Conservation (phyloP, 306 rosid species). For the Pterocarpus santalinus region DNA sequence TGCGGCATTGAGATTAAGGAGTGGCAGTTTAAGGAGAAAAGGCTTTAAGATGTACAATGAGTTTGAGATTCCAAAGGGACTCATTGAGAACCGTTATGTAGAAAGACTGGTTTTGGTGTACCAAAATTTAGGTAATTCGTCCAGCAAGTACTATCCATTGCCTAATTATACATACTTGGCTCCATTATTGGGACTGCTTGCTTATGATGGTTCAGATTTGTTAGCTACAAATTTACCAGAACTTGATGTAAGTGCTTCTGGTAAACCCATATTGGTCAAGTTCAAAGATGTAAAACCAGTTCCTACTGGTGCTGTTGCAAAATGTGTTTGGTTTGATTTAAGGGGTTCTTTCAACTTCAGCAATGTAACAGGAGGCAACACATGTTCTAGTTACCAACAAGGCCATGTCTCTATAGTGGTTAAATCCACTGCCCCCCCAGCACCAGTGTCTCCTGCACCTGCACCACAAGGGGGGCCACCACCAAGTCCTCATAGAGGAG, state of each 20-base stretch:
- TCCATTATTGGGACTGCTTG: constrained; percentile 88
- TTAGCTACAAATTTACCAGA: constrained; percentile 62
- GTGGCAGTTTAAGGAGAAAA: constrained; percentile 85
- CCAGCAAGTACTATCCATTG: constrained; percentile 66
- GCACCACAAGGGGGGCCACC: constrained; percentile 49
- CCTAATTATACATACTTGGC: constrained; percentile 74
- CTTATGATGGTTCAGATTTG: constrained; percentile 74
- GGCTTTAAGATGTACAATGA: constrained; percentile 71
- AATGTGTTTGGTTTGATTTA: constrained; percentile 74
- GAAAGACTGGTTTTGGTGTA: constrained; percentile 90
- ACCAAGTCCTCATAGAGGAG: constrained; percentile 42
- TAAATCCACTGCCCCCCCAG: constrained; percentile 57
- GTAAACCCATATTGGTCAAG: constrained; percentile 62
- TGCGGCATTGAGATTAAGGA: constrained; percentile 73
- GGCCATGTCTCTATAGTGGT: constrained; percentile 94
- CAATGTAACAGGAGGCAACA: constrained; percentile 58
- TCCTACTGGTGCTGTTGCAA: constrained; percentile 63
- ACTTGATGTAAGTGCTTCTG: constrained; percentile 57
- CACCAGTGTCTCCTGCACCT: constrained; percentile 56
- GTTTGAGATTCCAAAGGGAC: constrained; percentile 66
- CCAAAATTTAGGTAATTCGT: constrained; percentile 81
- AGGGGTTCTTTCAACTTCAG: constrained; percentile 66
- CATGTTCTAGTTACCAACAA: constrained; percentile 65
- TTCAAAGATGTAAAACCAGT: constrained; percentile 58
- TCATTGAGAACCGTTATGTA: constrained; percentile 69